Evolutionary conservation across 306 rosid genomes (phyloP), one percentile per base, ranked within the genome.

Genomic region (Quercus engelmannii): DNA sequence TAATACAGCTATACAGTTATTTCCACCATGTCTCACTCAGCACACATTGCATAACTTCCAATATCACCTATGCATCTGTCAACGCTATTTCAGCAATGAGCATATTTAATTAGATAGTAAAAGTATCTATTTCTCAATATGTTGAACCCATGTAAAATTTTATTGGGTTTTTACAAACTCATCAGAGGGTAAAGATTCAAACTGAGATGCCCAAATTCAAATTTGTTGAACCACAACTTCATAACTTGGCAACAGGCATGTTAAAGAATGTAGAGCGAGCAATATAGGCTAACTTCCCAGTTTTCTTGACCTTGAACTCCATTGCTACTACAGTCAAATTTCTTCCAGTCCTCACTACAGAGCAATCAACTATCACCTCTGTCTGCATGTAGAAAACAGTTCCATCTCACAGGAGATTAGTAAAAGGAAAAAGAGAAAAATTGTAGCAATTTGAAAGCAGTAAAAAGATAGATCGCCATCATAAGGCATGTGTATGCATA

Each of bases 341-440:
- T 88, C 91, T 87, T 86, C 98, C 97, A 46, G 85, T 82, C 84
- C 85, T 91, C 74, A 92, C 88, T 61, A 94, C 85, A 18, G 85
- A 79, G 70, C 87, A 91, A 63, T 88, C 86, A 72, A 87, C 89
- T 28, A 76, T 55, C 80, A 92, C 89, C 83, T 92, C 93, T 15
- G 91, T 88, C 97, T 91, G 88, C 31, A 74, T 54, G 11, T 7
- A 28, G 21, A 55, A 70, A 63, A 71, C 28, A 78, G 82, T 58
- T 5, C 77, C 25, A 23, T 6, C 26, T n/a, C 5, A 21, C 35
- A 2, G 21, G 21, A 21, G 69, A 8, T 68, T 72, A 56, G 25
- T 4, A 25, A 52, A 5, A 2, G 9, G 30, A 55, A 9, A 25
- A 28, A 9, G 64, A 49, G 54, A 65, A 41, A 11, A 23, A 30